Percentiles rank a stretch among this genome's conserved stretches.
Conservation (phyloP, 139 green algal species). For the Micractinium conductrix region DNA sequence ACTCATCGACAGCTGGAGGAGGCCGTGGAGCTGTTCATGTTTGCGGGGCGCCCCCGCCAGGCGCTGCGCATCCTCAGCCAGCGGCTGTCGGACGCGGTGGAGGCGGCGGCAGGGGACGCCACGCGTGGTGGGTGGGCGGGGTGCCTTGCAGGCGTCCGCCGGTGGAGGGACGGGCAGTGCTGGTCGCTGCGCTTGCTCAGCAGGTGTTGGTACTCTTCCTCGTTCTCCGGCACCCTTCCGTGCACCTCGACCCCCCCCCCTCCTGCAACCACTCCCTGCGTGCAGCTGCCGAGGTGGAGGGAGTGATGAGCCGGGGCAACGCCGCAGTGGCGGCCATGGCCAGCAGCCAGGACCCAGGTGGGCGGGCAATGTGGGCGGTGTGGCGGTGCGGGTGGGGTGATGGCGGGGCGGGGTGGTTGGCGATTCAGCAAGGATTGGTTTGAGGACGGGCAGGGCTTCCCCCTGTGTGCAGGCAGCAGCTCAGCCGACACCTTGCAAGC, state of each 20-base stretch:
- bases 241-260: background rate
- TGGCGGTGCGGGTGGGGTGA: too few relatives aligned
- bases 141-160: too few relatives aligned
- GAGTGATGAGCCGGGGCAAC: slow-evolving; percentile 29
- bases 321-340: slow-evolving; percentile 38
- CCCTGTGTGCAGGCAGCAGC: too few relatives aligned
- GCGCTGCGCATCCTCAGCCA: slow-evolving; percentile 78
- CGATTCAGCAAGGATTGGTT: too few relatives aligned
- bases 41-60: slow-evolving; percentile 62
- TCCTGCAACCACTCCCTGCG: background rate
- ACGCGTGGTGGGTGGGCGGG: slow-evolving; percentile 17
- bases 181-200: too few relatives aligned
- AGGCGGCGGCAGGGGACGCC: slow-evolving; percentile 27
- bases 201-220: too few relatives aligned
- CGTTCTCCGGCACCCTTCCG: background rate
- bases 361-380: too few relatives aligned
- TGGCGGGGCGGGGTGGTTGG: too few relatives aligned
- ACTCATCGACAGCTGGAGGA: slow-evolving; percentile 62
- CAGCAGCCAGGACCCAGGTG: background rate
- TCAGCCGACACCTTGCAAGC: too few relatives aligned
- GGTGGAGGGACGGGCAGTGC: too few relatives aligned
- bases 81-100: slow-evolving; percentile 60
- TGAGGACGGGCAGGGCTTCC: too few relatives aligned
- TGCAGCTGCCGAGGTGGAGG: slow-evolving; percentile 31
- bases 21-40: slow-evolving; percentile 88